Evolutionary conservation across 2,329 filamentous ascomycete genomes (phyloP).

Genomic region (Colletotrichum sp.): DNA sequence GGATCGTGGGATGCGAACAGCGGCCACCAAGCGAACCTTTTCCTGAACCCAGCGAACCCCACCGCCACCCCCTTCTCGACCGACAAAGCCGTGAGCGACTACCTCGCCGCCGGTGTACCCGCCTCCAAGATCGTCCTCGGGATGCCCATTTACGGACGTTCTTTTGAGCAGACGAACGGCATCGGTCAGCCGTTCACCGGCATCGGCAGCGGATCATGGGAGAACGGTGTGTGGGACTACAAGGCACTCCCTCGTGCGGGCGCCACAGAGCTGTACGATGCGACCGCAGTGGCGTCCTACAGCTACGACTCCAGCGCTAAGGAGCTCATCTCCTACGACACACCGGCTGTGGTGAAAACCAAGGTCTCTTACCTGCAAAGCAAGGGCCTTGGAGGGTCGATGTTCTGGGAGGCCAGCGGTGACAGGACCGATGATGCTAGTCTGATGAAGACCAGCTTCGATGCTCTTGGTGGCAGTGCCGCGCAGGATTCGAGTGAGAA

Average conservation of each 20-base stretch:
- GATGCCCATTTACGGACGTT: constrained; percentile 81
- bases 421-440: constrained; percentile 67
- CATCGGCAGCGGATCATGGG: constrained; percentile 72
- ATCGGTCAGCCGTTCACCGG: constrained; percentile 69
- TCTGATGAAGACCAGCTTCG: constrained; percentile 58
- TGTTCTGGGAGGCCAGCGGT: constrained; percentile 85
- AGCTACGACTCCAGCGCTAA: constrained; percentile 66
- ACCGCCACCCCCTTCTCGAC: constrained; percentile 73
- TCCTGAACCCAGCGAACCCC: constrained; percentile 57
- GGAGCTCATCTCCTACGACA: constrained; percentile 77
- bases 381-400: constrained; percentile 72
- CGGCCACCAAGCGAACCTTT: constrained; percentile 78
- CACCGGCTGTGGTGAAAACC: constrained; percentile 58
- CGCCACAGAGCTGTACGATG: constrained; percentile 63
- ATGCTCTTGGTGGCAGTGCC: constrained; percentile 42
- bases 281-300: constrained; percentile 67
- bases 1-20: constrained; percentile 69
- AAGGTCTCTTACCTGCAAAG: constrained; percentile 72
- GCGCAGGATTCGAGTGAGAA: constrained; percentile 54
- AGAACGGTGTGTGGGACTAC: constrained; percentile 80
- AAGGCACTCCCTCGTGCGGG: constrained; percentile 73
- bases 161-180: constrained; percentile 67
- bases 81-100: constrained; percentile 67
- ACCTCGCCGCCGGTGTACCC: constrained; percentile 67
- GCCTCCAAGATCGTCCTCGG: constrained; percentile 75